Evolutionary conservation across 805 yeast species (phyloP), one percentile per base, ranked within the genome.

Genomic region (Saccharomycopsis amapae): DNA sequence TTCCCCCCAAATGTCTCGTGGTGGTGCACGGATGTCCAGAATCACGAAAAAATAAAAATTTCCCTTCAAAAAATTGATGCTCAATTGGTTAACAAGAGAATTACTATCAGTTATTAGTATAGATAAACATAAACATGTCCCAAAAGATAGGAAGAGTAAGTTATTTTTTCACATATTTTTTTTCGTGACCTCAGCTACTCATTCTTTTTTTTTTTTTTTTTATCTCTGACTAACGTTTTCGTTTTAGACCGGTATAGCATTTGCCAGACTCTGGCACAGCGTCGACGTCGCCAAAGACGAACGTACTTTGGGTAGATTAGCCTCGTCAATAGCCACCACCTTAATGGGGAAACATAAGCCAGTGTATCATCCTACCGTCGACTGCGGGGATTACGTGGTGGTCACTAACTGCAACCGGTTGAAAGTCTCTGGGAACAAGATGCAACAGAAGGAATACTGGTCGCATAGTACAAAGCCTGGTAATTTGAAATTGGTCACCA

Each of bases 311-410:
- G 99, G 99, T 61, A 81, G 97, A 60, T 64, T 93, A 47, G 97
- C 99, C 3, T 72, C 95, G 1, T 73, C 81, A 47, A 88, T 93
- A 46, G 97, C 98, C 22, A 71, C 79, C 25, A 80, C 93, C 0
- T 72, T 93, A 35, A 87, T 85, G 66, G 99, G 99, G n/a, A 93
- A 93, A 63, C 97, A 93, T 68, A 93, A 93, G 69, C 99, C 99
- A 3, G 75, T 87, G 0, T 82, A 67, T 54, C 86, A 88, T 57
- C 78, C 76, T 24, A 73, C 82, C 1, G 59, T 83, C 61, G 99
- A 93, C 66, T 78, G 81, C 53, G 99, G 99, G 12, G 99, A 93
- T 64, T 93, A 89, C 59, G 97, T 93, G 10, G 97, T 93, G 10
- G 96, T 90, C 2, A 85, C 97, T 12, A 94, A 93, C 67, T 88